Conservation (phyloP, 2,329 filamentous ascomycete genomes). For the Talaromyces sp. region DNA sequence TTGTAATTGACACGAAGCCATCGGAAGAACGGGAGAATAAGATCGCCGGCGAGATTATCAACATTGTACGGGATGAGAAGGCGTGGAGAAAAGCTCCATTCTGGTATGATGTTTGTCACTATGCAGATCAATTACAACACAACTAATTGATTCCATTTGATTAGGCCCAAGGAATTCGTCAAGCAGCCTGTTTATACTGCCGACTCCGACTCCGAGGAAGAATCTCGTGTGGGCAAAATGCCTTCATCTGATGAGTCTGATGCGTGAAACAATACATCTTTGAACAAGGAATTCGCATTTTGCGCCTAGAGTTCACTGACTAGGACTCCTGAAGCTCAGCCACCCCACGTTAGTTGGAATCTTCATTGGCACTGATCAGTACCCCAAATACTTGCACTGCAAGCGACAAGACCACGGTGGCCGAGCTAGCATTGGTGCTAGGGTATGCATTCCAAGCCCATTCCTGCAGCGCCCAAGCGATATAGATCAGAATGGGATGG, state of each 20-base stretch:
- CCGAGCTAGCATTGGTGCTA: constrained; percentile 69
- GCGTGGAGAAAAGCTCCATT: constrained; percentile 85
- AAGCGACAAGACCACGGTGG: constrained; percentile 70
- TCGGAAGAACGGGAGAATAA: constrained; percentile 72
- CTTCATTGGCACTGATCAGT: constrained; percentile 50
- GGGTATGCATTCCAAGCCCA: constrained; percentile 95
- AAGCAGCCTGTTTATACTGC: constrained; percentile 63
- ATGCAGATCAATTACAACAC: not conserved
- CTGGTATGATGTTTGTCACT: constrained; percentile 62
- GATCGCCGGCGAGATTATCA: constrained; percentile 85
- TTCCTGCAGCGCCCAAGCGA: constrained; percentile 77
- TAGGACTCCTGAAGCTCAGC: constrained; percentile 21
- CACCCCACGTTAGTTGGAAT: constrained; percentile 20
- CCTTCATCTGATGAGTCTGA: constrained; percentile 80
- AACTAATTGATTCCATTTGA: constrained; percentile 12
- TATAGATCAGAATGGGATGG: constrained; percentile 68
- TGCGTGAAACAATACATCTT: constrained; percentile 48
- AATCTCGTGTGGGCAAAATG: constrained; percentile 81
- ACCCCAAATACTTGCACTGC: constrained; percentile 65
- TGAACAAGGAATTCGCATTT: not conserved
- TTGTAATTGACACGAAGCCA: constrained; percentile 73
- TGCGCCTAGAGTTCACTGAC: constrained; percentile 21
- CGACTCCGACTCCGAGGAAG: constrained; percentile 77
- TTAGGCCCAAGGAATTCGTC: constrained; percentile 77
- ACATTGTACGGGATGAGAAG: constrained; percentile 89